These are phyloP conservation scores for Penicillium thymicola DNA, from an alignment of 2,329 filamentous ascomycete species.

Conservation along the genomic window DNA sequence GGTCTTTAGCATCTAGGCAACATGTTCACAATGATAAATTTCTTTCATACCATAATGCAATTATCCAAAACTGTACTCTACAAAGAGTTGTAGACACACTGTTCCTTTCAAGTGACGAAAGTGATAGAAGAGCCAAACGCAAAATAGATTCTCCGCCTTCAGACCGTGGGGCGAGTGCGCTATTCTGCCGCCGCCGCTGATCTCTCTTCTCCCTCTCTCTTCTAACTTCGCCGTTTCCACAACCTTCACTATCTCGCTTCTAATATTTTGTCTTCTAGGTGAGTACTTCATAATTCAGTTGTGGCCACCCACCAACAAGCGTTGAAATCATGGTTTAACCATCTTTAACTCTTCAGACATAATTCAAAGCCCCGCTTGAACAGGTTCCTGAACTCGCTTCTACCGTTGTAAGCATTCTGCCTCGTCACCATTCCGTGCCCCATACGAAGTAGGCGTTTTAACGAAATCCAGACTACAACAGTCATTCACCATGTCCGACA, in stretches of 20 bases:
- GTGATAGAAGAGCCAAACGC: slow-evolving; percentile 25
- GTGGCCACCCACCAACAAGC: background rate
- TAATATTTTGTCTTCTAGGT: background rate
- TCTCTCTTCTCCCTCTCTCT: slow-evolving; percentile 24
- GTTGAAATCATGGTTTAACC: background rate
- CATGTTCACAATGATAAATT: background rate
- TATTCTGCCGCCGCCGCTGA: slow-evolving; percentile 32
- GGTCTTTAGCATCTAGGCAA: slow-evolving; percentile 5
- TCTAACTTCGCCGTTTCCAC: slow-evolving; percentile 11
- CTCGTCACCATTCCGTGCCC: background rate
- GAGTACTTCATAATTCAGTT: background rate
- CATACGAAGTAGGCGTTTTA: background rate
- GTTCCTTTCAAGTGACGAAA: slow-evolving; percentile 5
- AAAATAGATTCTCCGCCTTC: slow-evolving; percentile 40
- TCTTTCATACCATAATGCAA: slow-evolving; percentile 12
- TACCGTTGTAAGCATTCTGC: background rate
- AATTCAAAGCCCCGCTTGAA: background rate
- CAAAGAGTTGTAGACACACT: slow-evolving; percentile 1
- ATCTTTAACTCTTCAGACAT: background rate
- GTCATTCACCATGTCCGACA: slow-evolving; percentile 18
- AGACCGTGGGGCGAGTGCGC: slow-evolving; percentile 17
- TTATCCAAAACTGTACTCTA: background rate
- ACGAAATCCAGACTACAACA: background rate
- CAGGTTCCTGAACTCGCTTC: background rate
- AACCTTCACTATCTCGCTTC: background rate